Percentiles rank a stretch among this genome's conserved stretches.
Conservation (phyloP, 495 filamentous ascomycete genomes). For the Penicillium tannophilum region DNA sequence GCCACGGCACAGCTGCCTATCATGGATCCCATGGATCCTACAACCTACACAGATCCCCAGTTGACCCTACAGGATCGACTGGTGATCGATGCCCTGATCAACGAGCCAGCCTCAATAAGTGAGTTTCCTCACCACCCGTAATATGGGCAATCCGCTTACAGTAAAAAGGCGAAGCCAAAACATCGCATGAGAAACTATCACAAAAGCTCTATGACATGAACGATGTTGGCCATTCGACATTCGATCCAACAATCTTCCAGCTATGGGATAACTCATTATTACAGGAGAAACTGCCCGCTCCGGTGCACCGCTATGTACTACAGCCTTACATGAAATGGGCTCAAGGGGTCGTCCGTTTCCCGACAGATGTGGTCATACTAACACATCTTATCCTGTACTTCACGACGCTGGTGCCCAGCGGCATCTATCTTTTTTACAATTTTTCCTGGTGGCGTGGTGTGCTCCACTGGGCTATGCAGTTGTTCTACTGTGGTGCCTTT, state of each 20-base stretch:
- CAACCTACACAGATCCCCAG: slow-evolving; percentile 48
- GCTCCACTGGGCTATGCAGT: slow-evolving; percentile 61
- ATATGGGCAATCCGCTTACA: not conserved
- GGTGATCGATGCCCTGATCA: slow-evolving; percentile 50
- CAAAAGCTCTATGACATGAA: slow-evolving; percentile 54
- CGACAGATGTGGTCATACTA: slow-evolving; percentile 74
- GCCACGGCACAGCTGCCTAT: slow-evolving; percentile 8
- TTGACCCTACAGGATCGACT: slow-evolving; percentile 51
- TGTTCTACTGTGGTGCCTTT: slow-evolving; percentile 68
- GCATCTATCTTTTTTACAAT: slow-evolving; percentile 59
- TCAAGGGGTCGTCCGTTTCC: slow-evolving; percentile 53
- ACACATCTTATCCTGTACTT: slow-evolving; percentile 76
- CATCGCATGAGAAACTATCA: slow-evolving; percentile 29
- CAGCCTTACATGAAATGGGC: slow-evolving; percentile 60
- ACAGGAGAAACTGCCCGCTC: slow-evolving; percentile 30
- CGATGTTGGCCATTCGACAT: slow-evolving; percentile 45
- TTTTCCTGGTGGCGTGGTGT: slow-evolving; percentile 69
- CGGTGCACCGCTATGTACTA: slow-evolving; percentile 50
- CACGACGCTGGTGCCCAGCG: slow-evolving; percentile 66
- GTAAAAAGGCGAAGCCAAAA: slow-evolving; percentile 19
- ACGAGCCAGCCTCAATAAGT: slow-evolving; percentile 28
- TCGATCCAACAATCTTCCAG: slow-evolving; percentile 57
- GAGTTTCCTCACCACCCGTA: slow-evolving; percentile 12
- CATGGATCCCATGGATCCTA: slow-evolving; percentile 44
- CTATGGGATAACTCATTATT: slow-evolving; percentile 51